Evolutionary conservation across 2,329 filamentous ascomycete species (phyloP), one percentile per base, ranked within the genome.

Genomic region (Myriangium duriaei): DNA sequence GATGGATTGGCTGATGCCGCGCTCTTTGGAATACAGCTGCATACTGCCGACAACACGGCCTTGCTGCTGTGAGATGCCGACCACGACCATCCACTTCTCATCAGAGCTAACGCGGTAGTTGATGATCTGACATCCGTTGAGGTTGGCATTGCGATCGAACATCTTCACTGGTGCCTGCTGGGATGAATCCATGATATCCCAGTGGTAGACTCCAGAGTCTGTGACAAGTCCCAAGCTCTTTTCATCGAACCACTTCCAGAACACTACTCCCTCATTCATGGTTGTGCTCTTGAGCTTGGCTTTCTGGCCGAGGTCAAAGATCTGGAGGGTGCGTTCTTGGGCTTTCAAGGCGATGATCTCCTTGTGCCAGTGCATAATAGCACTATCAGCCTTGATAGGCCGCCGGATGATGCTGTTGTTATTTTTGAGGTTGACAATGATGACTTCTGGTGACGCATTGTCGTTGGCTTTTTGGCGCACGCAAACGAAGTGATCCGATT

Each of bases 201-300:
- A 98, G 67, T 98, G 91, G 62, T 86, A 96, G 46, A 98, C 84
- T 29, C 82, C 79, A 46, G 74, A 81, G 42, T 92, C 86, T 47
- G 88, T 96, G 47, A 98, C 83, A 53, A 98, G 69, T 45, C 88
- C 91, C 43, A 98, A 67, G 45, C 79, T 82, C 42, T 73, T 81
- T 52, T 94, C 84, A 63, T 79, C 94, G 64, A 92, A 85, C 91
- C 91, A 98, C 67, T 94, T 94, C 92, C 91, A 98, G 71, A 93
- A 98, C 45, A 91, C 81, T 37, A 98, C 85, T 63, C 98, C 91
- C 61, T 96, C 91, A 54, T 81, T 85, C 82, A 96, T 95, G 38
- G 81, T 85, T 42, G 87, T 80, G 29, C 88, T 94, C 73, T 96
- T 96, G 54, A 98, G 74, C 72, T 95, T 96, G 62, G 81, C 76